Base-by-base conservation (phyloP, 352 stramenopile species). In the Aphanomyces stellatus region DNA sequence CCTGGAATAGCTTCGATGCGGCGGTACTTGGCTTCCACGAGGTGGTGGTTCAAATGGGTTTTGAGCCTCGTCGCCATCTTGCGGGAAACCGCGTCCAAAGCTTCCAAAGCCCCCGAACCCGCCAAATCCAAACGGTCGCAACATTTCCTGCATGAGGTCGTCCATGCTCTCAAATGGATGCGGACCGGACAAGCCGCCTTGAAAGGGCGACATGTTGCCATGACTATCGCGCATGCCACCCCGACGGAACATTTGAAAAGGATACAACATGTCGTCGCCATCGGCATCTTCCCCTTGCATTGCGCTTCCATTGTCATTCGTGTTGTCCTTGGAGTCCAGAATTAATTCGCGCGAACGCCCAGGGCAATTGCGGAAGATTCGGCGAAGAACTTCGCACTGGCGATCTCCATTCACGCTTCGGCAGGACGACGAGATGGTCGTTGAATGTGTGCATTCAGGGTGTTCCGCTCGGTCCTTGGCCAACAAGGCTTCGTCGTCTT, bases 331-430 rank as follows among this genome's bases (percentile, higher is more conserved):
- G 28, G 42, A 34, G 25, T 67, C 48, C 5, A 67, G 25, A 30
- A 67, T 60, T 10, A 67, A 24, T 35, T 82, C 77, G 62, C 89
- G 90, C 24, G 70, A 72, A 28, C 85, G 71, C 31, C 82, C 82
- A 6, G 83, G 82, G 53, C 85, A 93, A 51, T 90, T 81, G 24
- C 85, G 81, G 62, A 90, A 93, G 69, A 93, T 93, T 69, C 91
- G 91, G 57, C 88, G 89, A 42, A 91, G 70, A 63, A 85, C 87
- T 63, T 93, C 82, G 65, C 85, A 93, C 72, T 90, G 91, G 74
- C 78, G 91, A 56, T 93, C 85, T 46, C 85, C 83, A 56, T 93
- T 91, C 25, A 90, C 85, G 15, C 79, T 88, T 6, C 80, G 77
- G 48, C 83, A 91, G 28, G 82, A 89, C 65, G 89, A 79, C 25